A percentile compares a stretch with the other conserved stretches of the same genome.
Evolutionary conservation across 257 asterid species (phyloP).

Genomic region (Ehretia macrophylla): DNA sequence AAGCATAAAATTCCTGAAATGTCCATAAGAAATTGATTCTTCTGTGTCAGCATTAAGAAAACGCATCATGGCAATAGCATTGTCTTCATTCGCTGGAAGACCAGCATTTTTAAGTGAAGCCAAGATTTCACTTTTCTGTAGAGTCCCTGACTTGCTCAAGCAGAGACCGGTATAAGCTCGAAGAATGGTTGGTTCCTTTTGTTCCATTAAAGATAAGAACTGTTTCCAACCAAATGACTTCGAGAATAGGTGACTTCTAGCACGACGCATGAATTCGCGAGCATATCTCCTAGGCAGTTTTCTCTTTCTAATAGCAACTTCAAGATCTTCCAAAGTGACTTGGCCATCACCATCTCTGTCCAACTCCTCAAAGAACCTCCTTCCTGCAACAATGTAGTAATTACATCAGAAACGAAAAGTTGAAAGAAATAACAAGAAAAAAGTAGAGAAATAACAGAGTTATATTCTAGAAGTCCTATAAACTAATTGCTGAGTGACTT

Average conservation of each 20-base stretch:
- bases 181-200: slow-evolving; percentile 96
- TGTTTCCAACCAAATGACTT: slow-evolving; percentile 98
- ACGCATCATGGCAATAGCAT: slow-evolving; percentile 99
- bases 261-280: slow-evolving; percentile 83
- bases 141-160: slow-evolving; percentile 95
- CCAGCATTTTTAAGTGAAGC: slow-evolving; percentile 88
- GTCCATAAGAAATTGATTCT: slow-evolving; percentile 97
- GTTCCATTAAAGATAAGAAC: slow-evolving; percentile 91
- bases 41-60: slow-evolving; percentile 85
- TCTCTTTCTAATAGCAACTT: slow-evolving; percentile 87
- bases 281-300: slow-evolving; percentile 93
- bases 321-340: slow-evolving; percentile 97
- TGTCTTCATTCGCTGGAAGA: slow-evolving; percentile 97
- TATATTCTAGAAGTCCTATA: no score
- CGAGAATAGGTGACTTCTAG: slow-evolving; percentile 86
- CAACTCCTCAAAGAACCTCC: slow-evolving; percentile 88
- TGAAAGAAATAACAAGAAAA: not conserved
- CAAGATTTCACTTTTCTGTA: slow-evolving; percentile 87
- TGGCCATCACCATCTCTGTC: slow-evolving; percentile 99
- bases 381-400: slow-evolving; percentile 48
- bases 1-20: slow-evolving; percentile 94
- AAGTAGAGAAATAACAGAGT: not conserved
- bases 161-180: slow-evolving; percentile 97
- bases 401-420: not conserved
- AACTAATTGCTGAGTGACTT: no score